These are phyloP conservation scores for Mucuna pruriens DNA, from an alignment of 306 rosid species.

Conservation along the genomic window DNA sequence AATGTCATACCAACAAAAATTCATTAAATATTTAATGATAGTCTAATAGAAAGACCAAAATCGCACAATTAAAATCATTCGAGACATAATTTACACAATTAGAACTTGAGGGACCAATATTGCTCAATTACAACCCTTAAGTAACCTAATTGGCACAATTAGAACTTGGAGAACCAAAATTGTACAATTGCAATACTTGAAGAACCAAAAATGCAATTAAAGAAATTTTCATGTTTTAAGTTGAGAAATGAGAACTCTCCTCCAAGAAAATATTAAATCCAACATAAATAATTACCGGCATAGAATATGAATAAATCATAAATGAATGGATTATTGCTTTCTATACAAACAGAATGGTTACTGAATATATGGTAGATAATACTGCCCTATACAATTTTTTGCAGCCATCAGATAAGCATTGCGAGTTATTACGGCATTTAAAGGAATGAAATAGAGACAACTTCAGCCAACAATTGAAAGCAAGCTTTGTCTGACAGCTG, in stretches of 20 bases:
- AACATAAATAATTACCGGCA: neutral
- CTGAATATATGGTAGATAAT: neutral
- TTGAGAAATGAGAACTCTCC: neutral
- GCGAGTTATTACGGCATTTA: conserved; percentile 15
- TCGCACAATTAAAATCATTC: too few relatives aligned
- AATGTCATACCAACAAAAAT: too few relatives aligned
- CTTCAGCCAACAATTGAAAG: conserved; percentile 72
- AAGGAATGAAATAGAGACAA: conserved; percentile 17
- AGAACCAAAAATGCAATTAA: too few relatives aligned
- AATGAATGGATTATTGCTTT: conserved; percentile 30
- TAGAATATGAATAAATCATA: conserved; percentile 21
- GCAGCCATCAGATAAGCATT: conserved; percentile 18
- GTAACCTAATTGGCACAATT: too few relatives aligned
- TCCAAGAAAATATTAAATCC: neutral
- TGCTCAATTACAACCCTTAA: too few relatives aligned
- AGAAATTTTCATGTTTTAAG: neutral
- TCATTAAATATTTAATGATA: too few relatives aligned
- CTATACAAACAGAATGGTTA: conserved; percentile 36
- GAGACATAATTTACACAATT: too few relatives aligned
- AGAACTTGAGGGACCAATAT: too few relatives aligned
- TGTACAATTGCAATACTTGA: too few relatives aligned
- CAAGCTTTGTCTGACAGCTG: conserved; percentile 78
- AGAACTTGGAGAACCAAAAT: too few relatives aligned
- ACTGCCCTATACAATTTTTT: conserved; percentile 31
- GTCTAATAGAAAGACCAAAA: too few relatives aligned